Evolutionary conservation across 306 rosid genomes (phyloP).

Genomic region (Sicyos edulis): DNA sequence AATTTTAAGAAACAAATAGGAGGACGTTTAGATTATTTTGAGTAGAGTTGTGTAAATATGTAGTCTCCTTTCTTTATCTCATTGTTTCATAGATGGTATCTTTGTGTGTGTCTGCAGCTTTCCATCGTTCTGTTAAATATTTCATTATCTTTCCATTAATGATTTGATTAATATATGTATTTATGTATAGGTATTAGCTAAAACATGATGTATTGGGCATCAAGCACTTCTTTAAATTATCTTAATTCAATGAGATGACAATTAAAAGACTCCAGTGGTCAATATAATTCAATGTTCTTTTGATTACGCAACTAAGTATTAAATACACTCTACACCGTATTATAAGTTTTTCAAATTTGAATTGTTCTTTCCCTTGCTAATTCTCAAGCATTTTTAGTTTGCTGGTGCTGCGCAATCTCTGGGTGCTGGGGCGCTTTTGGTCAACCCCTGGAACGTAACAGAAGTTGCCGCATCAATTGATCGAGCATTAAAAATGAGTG

Average conservation of each 20-base stretch:
- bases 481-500: conserved; percentile 60
- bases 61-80: not conserved
- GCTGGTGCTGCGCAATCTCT: conserved; percentile 99
- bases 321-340: not conserved
- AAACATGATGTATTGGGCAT: not conserved
- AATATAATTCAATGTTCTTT: conserved; percentile 1
- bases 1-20: not conserved
- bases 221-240: not conserved
- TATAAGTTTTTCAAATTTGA: not conserved
- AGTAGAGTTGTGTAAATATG: not conserved
- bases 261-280: conserved; percentile 1
- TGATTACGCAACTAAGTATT: not conserved
- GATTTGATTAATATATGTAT: not conserved
- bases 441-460: conserved; percentile 90
- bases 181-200: not conserved
- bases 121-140: not conserved
- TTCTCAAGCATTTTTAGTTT: conserved; percentile 48
- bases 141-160: not conserved
- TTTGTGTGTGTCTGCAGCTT: not conserved
- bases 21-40: not conserved
- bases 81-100: not conserved
- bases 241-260: conserved; percentile 7
- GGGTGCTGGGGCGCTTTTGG: conserved; percentile 92
- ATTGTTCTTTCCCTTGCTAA: conserved; percentile 6
- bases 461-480: conserved; percentile 78